Base-by-base conservation (phyloP, 208 protist species). In the Angomonas desouzai region DNA sequence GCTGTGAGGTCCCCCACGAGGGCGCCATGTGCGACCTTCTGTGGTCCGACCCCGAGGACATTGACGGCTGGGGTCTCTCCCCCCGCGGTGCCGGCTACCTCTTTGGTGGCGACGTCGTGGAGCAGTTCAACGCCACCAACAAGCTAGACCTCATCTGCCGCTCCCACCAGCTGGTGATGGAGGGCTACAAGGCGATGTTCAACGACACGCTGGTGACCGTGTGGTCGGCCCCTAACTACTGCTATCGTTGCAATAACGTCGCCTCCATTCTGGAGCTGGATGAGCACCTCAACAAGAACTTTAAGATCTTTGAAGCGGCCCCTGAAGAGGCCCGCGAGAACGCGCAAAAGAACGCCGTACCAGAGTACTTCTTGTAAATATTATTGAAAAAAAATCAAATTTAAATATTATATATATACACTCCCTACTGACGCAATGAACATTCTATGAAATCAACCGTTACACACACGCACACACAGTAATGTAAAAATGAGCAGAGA, bases 51-150 rank as follows among this genome's bases (percentile, higher is more conserved):
- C 98, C 98, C 16, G 94, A 97, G 68, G 87, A 96, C 62, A 88
- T 96, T 60, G 89, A 99, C 59, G 95, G 97, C 18, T 99, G 97
- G 98, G 97, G 97, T 48, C 48, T 99, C 27, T 96, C 79, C 33
- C 97, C 97, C 32, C 85, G 99, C 55, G 99, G 99, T 32, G 99
- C 99, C 23, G 99, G 99, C 1, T 99, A 98, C 66, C 82, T 99
- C 22, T 99, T 99, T 83, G 99, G 99, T 45, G 90, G 85, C 30
- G 96, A 99, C 68, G 93, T 99, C 0, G 97, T 99, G 9, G 48
- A 76, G 38, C 77, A 89, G 67, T 99, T 99, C 77, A 98, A 98
- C 66, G 66, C 77, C 33, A 88, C 77, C 13, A 99, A 99, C 81
- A 83, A 80, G 23, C 76, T 99, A 73, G 83, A 96, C 34, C 86